Evolutionary conservation across 2,329 filamentous ascomycete genomes (phyloP), one percentile per base, ranked within the genome.

Genomic region (Fusarium redolens): DNA sequence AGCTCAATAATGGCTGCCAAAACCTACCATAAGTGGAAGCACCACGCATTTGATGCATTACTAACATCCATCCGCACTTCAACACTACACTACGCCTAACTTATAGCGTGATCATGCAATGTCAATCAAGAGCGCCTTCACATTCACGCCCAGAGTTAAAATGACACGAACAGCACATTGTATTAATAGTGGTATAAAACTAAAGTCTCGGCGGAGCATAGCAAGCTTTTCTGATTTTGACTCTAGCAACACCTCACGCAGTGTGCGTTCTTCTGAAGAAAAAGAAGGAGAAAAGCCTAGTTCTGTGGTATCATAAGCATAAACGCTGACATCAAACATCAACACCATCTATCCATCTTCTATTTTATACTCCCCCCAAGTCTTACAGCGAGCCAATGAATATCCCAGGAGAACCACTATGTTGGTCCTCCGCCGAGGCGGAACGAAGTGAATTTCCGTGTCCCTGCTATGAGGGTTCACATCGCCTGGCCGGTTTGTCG

Each of bases 311-410:
- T 73, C 71, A 71, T 74, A 72, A 73, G 71, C 71, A 74, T 71
- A 74, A 74, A 74, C 71, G 71, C 71, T 73, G 71, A 56, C 71
- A 73, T 74, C 67, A 73, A 72, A 71, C 71, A 72, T 72, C 70
- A 73, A 71, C 61, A 65, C 71, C 30, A 58, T 68, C 62, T 68
- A 68, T 74, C 71, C 50, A 61, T 71, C 59, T 65, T 61, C 60
- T 54, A 60, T 47, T 58, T 65, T 56, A 11, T 28, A 57, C 22
- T 45, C 47, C 33, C 38, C 43, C 37, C 40, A 37, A 55, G 25
- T 50, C 48, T 60, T 56, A 55, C 48, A 74, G 63, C 58, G 44
- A 68, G 67, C 67, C 38, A 70, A 73, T 74, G 66, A 73, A 56
- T 51, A 52, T 60, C 56, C 51, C 51, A 55, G 31, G 35, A 68